These are phyloP conservation scores for Xylariaceae sp. DNA, from an alignment of 2,329 filamentous ascomycete species.

Conservation along the genomic window DNA sequence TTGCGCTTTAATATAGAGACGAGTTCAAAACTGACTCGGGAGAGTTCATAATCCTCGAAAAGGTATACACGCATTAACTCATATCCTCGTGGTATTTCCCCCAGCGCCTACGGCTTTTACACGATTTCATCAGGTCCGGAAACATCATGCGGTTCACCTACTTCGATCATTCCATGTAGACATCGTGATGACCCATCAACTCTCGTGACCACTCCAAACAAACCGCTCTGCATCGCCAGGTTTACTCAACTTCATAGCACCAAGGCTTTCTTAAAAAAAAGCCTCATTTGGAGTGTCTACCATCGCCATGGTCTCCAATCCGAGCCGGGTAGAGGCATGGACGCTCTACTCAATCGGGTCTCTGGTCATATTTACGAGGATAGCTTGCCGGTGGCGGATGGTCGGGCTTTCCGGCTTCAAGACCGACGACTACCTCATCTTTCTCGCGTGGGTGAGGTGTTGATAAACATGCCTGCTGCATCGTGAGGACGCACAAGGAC, in stretches of 20 bases:
- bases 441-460: background rate
- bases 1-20: background rate
- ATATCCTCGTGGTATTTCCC: too few relatives aligned
- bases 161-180: background rate
- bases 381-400: background rate
- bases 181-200: background rate
- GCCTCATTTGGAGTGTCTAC: background rate
- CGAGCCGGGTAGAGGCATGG: background rate
- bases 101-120: too few relatives aligned
- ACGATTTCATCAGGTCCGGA: background rate
- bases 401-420: background rate
- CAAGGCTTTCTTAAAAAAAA: background rate
- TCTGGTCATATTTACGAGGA: background rate
- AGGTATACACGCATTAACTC: too few relatives aligned
- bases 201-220: background rate
- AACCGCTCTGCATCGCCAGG: background rate
- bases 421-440: background rate
- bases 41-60: background rate
- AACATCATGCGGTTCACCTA: background rate
- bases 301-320: background rate
- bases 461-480: background rate
- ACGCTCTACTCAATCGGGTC: background rate
- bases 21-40: background rate
- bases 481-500: background rate
- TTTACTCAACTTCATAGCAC: background rate